phyloP scores from a whole-genome alignment of 2,329 filamentous ascomycete species.

The Aspergillus sp. region DNA sequence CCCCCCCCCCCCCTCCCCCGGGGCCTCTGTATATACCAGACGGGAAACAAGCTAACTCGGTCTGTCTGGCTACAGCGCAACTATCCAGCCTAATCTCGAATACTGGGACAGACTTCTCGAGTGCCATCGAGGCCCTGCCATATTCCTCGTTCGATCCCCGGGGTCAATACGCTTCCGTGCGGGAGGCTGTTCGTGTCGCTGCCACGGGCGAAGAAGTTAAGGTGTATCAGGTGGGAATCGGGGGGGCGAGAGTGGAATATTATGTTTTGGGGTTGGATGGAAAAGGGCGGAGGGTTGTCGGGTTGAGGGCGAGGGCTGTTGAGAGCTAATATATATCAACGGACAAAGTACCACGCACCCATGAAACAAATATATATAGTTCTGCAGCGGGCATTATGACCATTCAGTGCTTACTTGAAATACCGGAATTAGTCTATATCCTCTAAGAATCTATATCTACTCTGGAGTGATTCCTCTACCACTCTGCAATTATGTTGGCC shows the following conservation, averaged over 20 bases:
- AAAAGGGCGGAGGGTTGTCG: constrained; percentile 57
- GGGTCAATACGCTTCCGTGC: constrained; percentile 53
- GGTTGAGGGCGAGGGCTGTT: constrained; percentile 67
- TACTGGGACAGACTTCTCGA: constrained; percentile 19
- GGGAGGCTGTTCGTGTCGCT: constrained; percentile 46
- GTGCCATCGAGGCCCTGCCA: constrained; percentile 53
- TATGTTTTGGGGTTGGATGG: constrained; percentile 62
- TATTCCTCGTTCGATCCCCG: constrained; percentile 64
- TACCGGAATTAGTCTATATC: too few relatives aligned
- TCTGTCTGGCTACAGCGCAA: constrained; percentile 46
- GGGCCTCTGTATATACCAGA: not conserved
- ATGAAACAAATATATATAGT: too few relatives aligned
- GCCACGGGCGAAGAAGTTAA: constrained; percentile 49
- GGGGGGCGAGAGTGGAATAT: constrained; percentile 62
- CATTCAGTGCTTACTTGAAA: too few relatives aligned
- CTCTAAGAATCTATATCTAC: too few relatives aligned
- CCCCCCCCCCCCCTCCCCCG: constrained; percentile 2
- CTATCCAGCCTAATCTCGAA: constrained; percentile 57
- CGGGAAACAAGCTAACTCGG: not conserved
- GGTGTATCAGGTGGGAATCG: constrained; percentile 63
- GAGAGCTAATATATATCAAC: constrained; percentile 49
- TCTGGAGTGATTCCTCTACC: too few relatives aligned
- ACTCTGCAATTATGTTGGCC: too few relatives aligned
- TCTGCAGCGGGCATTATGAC: too few relatives aligned
- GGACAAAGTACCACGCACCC: too few relatives aligned